These are phyloP conservation scores for Scheffersomyces amazonensis DNA, from an alignment of 805 yeast genomes.

Conservation along the genomic window DNA sequence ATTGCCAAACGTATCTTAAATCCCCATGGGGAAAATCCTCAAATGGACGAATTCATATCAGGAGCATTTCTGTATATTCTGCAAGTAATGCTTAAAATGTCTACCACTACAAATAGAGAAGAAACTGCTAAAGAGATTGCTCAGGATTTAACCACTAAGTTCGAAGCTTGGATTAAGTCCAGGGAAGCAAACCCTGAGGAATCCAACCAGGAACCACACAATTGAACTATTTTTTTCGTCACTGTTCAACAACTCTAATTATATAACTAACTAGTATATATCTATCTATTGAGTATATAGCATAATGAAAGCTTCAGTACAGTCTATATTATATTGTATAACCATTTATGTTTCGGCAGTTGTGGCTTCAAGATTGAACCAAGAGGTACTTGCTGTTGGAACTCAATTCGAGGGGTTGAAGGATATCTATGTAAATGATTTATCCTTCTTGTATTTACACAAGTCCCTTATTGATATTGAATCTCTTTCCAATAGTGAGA, in stretches of 20 bases:
- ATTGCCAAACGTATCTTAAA: constrained; percentile 16
- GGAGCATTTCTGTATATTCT: constrained; percentile 24
- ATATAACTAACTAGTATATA: too few relatives aligned
- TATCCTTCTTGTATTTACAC: constrained; percentile 21
- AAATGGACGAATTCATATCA: constrained; percentile 23
- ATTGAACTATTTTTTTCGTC: too few relatives aligned
- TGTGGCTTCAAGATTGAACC: not conserved
- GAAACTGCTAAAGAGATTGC: constrained; percentile 33
- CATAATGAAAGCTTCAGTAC: too few relatives aligned
- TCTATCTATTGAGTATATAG: too few relatives aligned
- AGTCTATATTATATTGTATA: too few relatives aligned
- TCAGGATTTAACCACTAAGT: constrained; percentile 24
- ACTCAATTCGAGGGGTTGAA: not conserved
- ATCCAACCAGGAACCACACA: too few relatives aligned
- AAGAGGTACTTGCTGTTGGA: not conserved
- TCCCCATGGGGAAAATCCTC: constrained; percentile 26
- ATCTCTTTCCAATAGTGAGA: constrained; percentile 24
- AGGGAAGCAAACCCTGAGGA: too few relatives aligned
- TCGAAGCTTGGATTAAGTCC: constrained; percentile 25
- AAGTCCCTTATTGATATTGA: constrained; percentile 20
- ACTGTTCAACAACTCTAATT: too few relatives aligned
- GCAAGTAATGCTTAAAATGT: constrained; percentile 23
- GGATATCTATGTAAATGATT: constrained; percentile 4
- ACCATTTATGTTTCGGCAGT: too few relatives aligned
- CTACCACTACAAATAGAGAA: constrained; percentile 29